Evolutionary conservation across 805 yeast species (phyloP).

Genomic region (Alloascoidea africana): DNA sequence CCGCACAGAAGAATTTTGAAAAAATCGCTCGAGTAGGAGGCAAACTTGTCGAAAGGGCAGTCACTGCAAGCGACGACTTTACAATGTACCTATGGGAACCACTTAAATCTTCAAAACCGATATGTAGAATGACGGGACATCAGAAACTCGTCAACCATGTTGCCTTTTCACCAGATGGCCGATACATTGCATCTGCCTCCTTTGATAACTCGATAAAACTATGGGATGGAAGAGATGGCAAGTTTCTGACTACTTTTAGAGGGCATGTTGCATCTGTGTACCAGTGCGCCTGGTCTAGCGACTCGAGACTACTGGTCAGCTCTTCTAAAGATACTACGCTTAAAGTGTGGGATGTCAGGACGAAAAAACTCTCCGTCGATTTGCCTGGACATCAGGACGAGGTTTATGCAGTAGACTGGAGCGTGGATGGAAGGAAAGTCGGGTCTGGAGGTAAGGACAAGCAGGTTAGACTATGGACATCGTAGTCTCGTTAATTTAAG

Average conservation of each 20-base stretch:
- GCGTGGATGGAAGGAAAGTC: slow-evolving; percentile 83
- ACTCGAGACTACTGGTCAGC: slow-evolving; percentile 78
- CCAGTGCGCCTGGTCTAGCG: slow-evolving; percentile 96
- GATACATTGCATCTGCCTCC: slow-evolving; percentile 79
- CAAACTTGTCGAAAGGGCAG: slow-evolving; percentile 53
- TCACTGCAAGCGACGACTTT: slow-evolving; percentile 93
- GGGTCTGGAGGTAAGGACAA: slow-evolving; percentile 98
- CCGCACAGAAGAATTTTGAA: slow-evolving; percentile 47
- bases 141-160: slow-evolving; percentile 95
- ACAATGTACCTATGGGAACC: slow-evolving; percentile 99
- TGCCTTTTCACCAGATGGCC: slow-evolving; percentile 89
- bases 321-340: slow-evolving; percentile 93
- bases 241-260: slow-evolving; percentile 75
- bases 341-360: slow-evolving; percentile 90
- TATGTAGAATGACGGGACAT: slow-evolving; percentile 93
- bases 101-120: slow-evolving; percentile 58
- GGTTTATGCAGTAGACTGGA: slow-evolving; percentile 96
- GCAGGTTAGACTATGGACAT: slow-evolving; percentile 85
- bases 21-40: slow-evolving; percentile 49
- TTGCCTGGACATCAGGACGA: slow-evolving; percentile 95
- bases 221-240: slow-evolving; percentile 94
- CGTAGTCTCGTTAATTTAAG: slow-evolving; percentile 23
- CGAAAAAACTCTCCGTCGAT: slow-evolving; percentile 72
- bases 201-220: slow-evolving; percentile 90
- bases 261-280: slow-evolving; percentile 98